Base-by-base conservation (phyloP, 2,329 filamentous ascomycete species). In the Fusarium equiseti region DNA sequence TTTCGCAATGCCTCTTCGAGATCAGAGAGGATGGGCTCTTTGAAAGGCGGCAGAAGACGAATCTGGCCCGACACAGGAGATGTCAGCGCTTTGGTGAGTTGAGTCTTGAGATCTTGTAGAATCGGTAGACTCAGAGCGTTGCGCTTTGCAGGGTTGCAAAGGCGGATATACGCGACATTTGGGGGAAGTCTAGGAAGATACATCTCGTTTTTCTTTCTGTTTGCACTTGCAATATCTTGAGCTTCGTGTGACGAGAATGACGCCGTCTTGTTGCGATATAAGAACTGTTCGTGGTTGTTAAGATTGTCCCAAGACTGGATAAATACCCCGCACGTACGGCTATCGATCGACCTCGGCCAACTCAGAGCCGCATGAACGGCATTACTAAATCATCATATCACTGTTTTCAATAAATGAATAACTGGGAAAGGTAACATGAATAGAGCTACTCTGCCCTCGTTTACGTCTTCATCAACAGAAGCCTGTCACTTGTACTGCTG, bases 51-150 rank as follows among this genome's bases (percentile, higher is more conserved):
- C 3, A 75, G 22, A 0, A 75, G 11, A 3, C 68, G 73, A 3
- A 61, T 52, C 6, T 61, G 46, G 3, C 68, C 60, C 1, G 64
- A 61, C 1, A 38, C 15, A 1, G 38, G 64, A 1, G 72, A 72
- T 4, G 66, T 66, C 7, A 75, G 54, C 3, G 72, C 68, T 18
- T 48, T 44, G 2, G 59, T 51, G 10, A 75, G 61, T 26, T 75
- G 73, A 9, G 22, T 11, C 26, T 75, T 76, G 3, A 75, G 49
- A 18, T 70, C 65, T 40, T 57, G 63, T 8, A 75, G 26, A 1
- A 75, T 51, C 0, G 52, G 16, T 4, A 75, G 44, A 20, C 72
- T 75, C 9, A 76, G 29, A 8, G 73, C 73, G n/a, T 76, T 75
- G 20, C 73, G 68, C 4, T 50, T 70, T 8, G 64, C 18, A 0